phyloP scores from a whole-genome alignment of 2,329 filamentous ascomycete genomes.

The Raffaelea ambrosiae region DNA sequence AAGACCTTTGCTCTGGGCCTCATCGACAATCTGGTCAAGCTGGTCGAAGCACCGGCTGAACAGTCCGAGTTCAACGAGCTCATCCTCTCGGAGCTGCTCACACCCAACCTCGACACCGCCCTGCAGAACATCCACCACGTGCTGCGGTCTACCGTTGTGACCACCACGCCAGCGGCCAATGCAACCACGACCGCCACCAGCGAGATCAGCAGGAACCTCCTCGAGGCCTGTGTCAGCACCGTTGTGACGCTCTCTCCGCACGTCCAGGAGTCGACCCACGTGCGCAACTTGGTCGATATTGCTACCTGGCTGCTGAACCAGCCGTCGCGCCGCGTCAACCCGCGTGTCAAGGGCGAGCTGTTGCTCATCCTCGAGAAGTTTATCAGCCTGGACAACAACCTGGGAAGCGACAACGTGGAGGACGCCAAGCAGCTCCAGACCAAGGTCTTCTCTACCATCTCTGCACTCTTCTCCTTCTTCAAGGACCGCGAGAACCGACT shows the following conservation, averaged over 20 bases:
- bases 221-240: constrained; percentile 70
- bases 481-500: constrained; percentile 70
- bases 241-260: constrained; percentile 59
- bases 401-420: too few species aligned
- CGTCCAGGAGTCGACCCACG: constrained; percentile 50
- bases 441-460: constrained; percentile 64
- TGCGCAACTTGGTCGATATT: constrained; percentile 70
- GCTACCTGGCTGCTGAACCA: constrained; percentile 75
- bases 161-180: constrained; percentile 1
- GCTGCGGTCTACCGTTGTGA: constrained; percentile 5
- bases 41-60: constrained; percentile 41
- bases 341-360: constrained; percentile 73
- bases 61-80: constrained; percentile 41
- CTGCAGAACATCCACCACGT: constrained; percentile 23
- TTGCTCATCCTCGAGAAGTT: constrained; percentile 76
- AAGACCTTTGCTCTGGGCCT: constrained; percentile 75
- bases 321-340: constrained; percentile 73
- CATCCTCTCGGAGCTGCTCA: constrained; percentile 47
- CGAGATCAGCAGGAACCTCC: constrained; percentile 60
- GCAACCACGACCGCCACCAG: constrained; percentile 27
- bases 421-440: constrained; percentile 40
- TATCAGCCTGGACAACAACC: constrained; percentile 58
- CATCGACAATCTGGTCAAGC: constrained; percentile 57
- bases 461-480: constrained; percentile 83
- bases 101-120: constrained; percentile 49